Base-by-base conservation (phyloP, 1,284 basidiomycete genomes). In the Earliella scabrosa region DNA sequence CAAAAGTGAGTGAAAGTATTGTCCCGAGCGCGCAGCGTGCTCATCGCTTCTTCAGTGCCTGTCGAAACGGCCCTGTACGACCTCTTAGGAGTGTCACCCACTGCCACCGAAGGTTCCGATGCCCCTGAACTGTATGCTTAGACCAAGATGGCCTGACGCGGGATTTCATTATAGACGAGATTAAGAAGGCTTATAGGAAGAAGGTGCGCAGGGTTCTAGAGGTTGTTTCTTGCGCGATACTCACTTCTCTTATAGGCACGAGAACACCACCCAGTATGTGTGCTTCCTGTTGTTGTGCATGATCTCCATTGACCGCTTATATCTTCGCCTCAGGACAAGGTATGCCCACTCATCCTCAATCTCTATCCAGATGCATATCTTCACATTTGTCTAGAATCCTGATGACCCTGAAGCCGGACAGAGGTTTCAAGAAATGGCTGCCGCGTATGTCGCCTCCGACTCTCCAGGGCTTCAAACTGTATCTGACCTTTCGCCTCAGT, bases 101-200 rank as follows among this genome's bases (percentile, higher is more conserved):
- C 77, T 55, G 93, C 93, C 35, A 83, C 79, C 35, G 88, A 89
- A 77, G 86, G 92, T 91, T 61, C 51, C 20, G 32, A 34, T 11
- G 20, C 43, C 34, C 40, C 35, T 18, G 39, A 43, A 18, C 23
- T 23, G 31, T 50, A 29, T 41, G 21, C 39, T 48, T n/a, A 41
- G 32, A n/a, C 31, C 13, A 36, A 23, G n/a, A 21, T 45, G n/a
- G 24, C n/a, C 48, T 65, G 48, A 68, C 40, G 14, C 35, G 5
- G 7, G 4, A n/a, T 26, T 34, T 34, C 38, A 32, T n/a, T 13
- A 46, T 57, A 92, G 91, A 77, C 62, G 93, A 97, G 63, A 93
- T 97, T 69, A 96, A 95, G 75, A 92, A 91, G 70, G 95, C 94
- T 6, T 97, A 97, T 71, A 88, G 90, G 70, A 90, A 85, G 77